These are phyloP conservation scores for Magnusiomyces sp. DNA, from an alignment of 1,139 yeast species.

Conservation along the genomic window DNA sequence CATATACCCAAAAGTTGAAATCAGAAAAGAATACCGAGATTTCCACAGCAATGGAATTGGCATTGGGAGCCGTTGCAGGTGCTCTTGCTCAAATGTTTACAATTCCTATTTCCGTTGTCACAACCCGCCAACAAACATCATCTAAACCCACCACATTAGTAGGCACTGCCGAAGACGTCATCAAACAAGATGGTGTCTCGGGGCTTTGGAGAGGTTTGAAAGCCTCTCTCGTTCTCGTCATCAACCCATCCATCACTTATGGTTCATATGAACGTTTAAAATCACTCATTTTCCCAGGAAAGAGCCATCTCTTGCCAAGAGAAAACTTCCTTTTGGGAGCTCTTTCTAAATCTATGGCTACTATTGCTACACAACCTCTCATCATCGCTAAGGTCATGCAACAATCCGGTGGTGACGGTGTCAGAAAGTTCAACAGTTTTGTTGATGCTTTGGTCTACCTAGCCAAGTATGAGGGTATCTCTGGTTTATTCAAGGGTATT, in stretches of 20 bases:
- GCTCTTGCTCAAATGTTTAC: constrained; percentile 78
- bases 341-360: constrained; percentile 71
- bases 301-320: constrained; percentile 47
- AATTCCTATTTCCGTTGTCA: constrained; percentile 72
- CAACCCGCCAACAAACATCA: constrained; percentile 71
- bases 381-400: constrained; percentile 78
- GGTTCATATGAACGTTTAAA: constrained; percentile 72
- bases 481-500: constrained; percentile 66
- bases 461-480: constrained; percentile 42
- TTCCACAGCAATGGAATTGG: constrained; percentile 59
- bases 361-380: constrained; percentile 73
- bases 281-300: constrained; percentile 42
- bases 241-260: constrained; percentile 82
- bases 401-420: constrained; percentile 41
- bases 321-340: constrained; percentile 73
- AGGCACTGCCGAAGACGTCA: constrained; percentile 46
- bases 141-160: constrained; percentile 31
- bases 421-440: constrained; percentile 38
- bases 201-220: constrained; percentile 84
- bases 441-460: constrained; percentile 46
- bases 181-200: constrained; percentile 56
- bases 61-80: constrained; percentile 80
- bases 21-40: constrained; percentile 33
- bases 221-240: constrained; percentile 69
- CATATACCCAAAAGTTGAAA: constrained; percentile 53